Conservation (phyloP, 2,329 filamentous ascomycete species). For the Talaromyces piceae region DNA sequence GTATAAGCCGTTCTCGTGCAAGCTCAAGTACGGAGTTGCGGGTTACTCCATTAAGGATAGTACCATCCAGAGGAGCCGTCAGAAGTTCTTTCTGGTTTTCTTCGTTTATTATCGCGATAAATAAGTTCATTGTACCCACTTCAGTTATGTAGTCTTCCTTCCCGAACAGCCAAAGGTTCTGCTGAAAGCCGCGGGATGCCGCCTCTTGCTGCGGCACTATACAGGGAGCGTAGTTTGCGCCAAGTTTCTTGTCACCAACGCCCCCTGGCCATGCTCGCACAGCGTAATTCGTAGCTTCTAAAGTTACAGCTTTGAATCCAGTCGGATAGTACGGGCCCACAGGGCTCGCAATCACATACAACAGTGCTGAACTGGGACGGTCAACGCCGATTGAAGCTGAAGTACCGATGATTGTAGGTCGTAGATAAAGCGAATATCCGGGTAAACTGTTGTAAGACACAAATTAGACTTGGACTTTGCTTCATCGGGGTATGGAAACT, state of each 20-base stretch:
- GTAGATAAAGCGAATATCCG: too few species aligned
- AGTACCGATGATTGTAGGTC: too few species aligned
- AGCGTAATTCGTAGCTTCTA: constrained; percentile 93
- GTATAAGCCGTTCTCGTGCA: constrained; percentile 71
- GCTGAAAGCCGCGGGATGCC: constrained; percentile 84
- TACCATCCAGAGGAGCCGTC: constrained; percentile 90
- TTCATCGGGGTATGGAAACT: constrained; percentile 19
- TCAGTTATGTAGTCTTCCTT: constrained; percentile 94
- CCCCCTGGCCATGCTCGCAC: constrained; percentile 96
- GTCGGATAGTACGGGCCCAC: constrained; percentile 98
- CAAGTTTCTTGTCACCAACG: constrained; percentile 95
- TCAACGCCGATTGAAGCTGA: too few species aligned
- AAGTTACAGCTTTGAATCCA: constrained; percentile 90
- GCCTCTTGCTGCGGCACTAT: constrained; percentile 94
- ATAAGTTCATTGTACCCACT: constrained; percentile 98
- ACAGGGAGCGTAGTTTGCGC: constrained; percentile 96
- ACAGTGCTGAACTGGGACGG: constrained; percentile 62
- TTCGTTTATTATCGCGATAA: constrained; percentile 75
- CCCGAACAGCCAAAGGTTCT: constrained; percentile 96
- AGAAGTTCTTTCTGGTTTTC: constrained; percentile 83
- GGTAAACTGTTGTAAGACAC: too few species aligned
- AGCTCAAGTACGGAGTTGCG: constrained; percentile 82
- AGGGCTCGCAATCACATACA: constrained; percentile 91
- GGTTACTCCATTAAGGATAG: constrained; percentile 90
- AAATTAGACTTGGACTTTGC: constrained; percentile 29